A percentile compares a stretch with the other conserved stretches of the same genome.
These are phyloP conservation scores for Gymnopilus dilepis DNA, from an alignment of 768 basidiomycete genomes.

Conservation along the genomic window DNA sequence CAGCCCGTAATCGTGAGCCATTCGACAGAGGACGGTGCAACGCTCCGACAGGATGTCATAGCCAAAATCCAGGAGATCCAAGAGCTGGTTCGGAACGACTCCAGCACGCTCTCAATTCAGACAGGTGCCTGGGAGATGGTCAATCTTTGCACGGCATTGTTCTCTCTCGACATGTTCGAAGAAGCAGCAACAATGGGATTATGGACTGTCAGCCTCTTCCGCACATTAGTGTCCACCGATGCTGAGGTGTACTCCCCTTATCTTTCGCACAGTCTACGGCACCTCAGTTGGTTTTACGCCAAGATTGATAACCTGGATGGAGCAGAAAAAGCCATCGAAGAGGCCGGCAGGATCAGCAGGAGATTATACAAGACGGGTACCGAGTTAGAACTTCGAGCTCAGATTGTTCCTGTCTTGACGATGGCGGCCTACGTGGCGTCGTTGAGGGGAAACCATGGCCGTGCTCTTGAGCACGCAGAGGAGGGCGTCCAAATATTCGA, in stretches of 20 bases:
- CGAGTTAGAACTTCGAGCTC: slow-evolving; percentile 8
- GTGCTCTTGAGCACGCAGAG: slow-evolving; percentile 5
- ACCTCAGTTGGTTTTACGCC: slow-evolving; percentile 11
- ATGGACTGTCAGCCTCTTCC: slow-evolving; percentile 23
- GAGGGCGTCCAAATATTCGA: slow-evolving; percentile 10
- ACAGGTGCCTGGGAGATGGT: slow-evolving; percentile 24
- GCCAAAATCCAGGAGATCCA: slow-evolving; percentile 16
- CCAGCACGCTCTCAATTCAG: slow-evolving; percentile 17
- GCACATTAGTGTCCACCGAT: slow-evolving; percentile 13
- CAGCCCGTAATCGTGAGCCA: slow-evolving; percentile 1
- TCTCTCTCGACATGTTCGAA: slow-evolving; percentile 17
- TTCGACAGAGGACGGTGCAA: slow-evolving; percentile 2
- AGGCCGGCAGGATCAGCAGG: slow-evolving; percentile 11
- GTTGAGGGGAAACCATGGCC: slow-evolving; percentile 6
- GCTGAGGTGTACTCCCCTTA: slow-evolving; percentile 15
- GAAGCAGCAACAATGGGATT: slow-evolving; percentile 19
- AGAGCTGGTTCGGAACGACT: slow-evolving; percentile 13
- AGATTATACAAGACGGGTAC: background rate
- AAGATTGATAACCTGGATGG: slow-evolving; percentile 12
- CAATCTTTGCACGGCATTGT: slow-evolving; percentile 19
- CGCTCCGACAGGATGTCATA: slow-evolving; percentile 15
- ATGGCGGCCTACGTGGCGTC: slow-evolving; percentile 10
- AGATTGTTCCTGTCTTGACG: slow-evolving; percentile 13
- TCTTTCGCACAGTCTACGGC: slow-evolving; percentile 14
- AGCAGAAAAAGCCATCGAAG: slow-evolving; percentile 8